A percentile compares a stretch with the other conserved stretches of the same genome.
These are phyloP conservation scores for Globisporangium polare DNA, from an alignment of 352 stramenopile species.

Conservation along the genomic window DNA sequence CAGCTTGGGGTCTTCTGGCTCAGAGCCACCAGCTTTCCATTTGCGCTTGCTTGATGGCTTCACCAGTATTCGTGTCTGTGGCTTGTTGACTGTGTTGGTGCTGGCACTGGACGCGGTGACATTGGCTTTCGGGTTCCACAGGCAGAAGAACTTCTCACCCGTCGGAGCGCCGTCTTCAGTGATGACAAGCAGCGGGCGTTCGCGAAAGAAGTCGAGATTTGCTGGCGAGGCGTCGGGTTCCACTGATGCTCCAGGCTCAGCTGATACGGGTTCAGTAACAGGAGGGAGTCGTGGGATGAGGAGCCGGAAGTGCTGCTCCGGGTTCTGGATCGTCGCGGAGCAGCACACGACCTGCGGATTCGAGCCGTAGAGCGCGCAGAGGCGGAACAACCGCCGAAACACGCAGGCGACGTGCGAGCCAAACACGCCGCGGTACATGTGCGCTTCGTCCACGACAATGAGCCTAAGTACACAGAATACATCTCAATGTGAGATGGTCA, in stretches of 20 bases:
- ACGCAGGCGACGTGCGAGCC: constrained; percentile 83
- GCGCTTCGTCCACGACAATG: constrained; percentile 85
- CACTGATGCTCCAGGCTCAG: background rate
- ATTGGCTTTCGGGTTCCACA: constrained; percentile 92
- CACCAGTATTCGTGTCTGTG: background rate
- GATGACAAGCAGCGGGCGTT: constrained; percentile 62
- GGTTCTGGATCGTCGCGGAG: constrained; percentile 95
- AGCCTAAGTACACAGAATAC: constrained; percentile 27
- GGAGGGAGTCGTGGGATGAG: constrained; percentile 75
- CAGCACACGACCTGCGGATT: constrained; percentile 92
- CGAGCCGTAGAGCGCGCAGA: constrained; percentile 81
- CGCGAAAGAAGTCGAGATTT: constrained; percentile 60
- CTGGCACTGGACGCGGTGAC: constrained; percentile 9
- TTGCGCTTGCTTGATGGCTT: constrained; percentile 1
- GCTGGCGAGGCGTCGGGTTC: constrained; percentile 18
- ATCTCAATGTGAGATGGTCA: background rate
- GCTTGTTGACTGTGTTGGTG: background rate
- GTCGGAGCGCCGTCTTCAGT: constrained; percentile 89
- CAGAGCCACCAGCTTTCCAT: background rate
- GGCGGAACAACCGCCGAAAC: constrained; percentile 86
- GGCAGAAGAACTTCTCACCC: constrained; percentile 91
- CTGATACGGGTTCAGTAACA: background rate
- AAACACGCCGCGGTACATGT: constrained; percentile 94
- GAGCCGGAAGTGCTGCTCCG: constrained; percentile 88
- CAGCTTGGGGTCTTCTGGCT: background rate